Percentiles rank a stretch among this genome's conserved stretches.
phyloP scores from a whole-genome alignment of 352 stramenopile species.

The Globisporangium ultimum region DNA sequence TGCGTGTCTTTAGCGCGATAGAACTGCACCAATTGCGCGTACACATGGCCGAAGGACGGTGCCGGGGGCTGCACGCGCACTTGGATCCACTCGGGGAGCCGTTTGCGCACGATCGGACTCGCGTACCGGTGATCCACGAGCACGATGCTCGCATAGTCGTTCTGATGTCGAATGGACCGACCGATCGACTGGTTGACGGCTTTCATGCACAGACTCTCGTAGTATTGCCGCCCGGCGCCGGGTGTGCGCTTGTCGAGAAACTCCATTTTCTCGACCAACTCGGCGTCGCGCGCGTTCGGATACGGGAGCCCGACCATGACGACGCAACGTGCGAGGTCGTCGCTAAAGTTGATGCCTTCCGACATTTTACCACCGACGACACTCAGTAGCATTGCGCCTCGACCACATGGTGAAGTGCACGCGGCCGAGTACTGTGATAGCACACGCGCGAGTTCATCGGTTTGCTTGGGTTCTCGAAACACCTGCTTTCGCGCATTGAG shows the following conservation, averaged over 20 bases:
- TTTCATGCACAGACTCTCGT: slow-evolving; percentile 98
- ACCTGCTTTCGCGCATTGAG: slow-evolving; percentile 90
- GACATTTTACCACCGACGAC: slow-evolving; percentile 99
- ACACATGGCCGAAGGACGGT: slow-evolving; percentile 62
- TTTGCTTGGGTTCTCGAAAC: slow-evolving; percentile 93
- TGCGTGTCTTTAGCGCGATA: slow-evolving; percentile 46
- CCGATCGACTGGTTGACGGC: slow-evolving; percentile 99
- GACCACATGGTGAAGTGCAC: slow-evolving; percentile 21
- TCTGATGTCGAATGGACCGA: slow-evolving; percentile 96
- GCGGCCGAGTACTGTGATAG: slow-evolving; percentile 83
- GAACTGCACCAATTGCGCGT: slow-evolving; percentile 77
- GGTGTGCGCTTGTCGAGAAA: slow-evolving; percentile 77
- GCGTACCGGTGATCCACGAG: slow-evolving; percentile 95
- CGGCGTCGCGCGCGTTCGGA: slow-evolving; percentile 94
- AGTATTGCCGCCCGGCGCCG: slow-evolving; percentile 89
- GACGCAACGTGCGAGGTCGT: slow-evolving; percentile 96
- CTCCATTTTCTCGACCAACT: slow-evolving; percentile 97
- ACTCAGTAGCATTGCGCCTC: slow-evolving; percentile 91
- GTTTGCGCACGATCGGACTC: slow-evolving; percentile 50
- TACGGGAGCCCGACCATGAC: slow-evolving; percentile 99
- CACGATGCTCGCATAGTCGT: slow-evolving; percentile 97
- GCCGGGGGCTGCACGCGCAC: slow-evolving; percentile 53
- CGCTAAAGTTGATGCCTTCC: slow-evolving; percentile 99
- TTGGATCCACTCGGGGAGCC: slow-evolving; percentile 83
- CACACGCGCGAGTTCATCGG: slow-evolving; percentile 90